These are phyloP conservation scores for Schizonepeta tenuifolia DNA, from an alignment of 257 asterid species.

Conservation along the genomic window DNA sequence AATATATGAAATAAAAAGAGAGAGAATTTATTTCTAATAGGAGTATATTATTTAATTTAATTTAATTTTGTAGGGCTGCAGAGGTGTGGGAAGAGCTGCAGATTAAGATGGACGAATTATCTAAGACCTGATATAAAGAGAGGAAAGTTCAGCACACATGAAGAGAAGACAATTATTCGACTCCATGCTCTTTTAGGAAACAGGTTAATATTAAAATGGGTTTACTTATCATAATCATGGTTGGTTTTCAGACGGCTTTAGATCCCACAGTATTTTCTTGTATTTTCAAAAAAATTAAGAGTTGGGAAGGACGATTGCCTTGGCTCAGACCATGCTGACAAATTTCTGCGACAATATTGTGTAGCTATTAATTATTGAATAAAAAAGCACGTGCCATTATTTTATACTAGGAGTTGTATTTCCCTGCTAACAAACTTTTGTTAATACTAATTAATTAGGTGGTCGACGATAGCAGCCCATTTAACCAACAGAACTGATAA, in stretches of 20 bases:
- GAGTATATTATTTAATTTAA: too few species aligned
- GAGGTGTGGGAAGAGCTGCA: slow-evolving; percentile 67
- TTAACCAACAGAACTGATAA: slow-evolving; percentile 56
- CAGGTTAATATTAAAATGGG: slow-evolving; percentile 34
- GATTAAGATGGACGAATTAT: slow-evolving; percentile 63
- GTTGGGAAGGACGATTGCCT: too few species aligned
- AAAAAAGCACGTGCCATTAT: too few species aligned
- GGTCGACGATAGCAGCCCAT: slow-evolving; percentile 64
- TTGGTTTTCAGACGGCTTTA: too few species aligned
- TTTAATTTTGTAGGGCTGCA: slow-evolving; percentile 39
- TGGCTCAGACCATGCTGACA: too few species aligned
- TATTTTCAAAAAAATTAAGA: too few species aligned
- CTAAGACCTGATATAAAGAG: slow-evolving; percentile 57
- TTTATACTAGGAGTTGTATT: too few species aligned
- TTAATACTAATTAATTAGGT: slow-evolving; percentile 31
- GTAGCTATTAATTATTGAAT: too few species aligned
- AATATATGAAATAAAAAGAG: neutral
- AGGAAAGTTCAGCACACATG: slow-evolving; percentile 59
- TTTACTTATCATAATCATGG: neutral
- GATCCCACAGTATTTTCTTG: too few species aligned
- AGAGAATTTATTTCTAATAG: neutral
- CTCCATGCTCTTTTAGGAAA: slow-evolving; percentile 70
- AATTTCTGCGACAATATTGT: too few species aligned
- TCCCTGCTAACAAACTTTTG: neutral
- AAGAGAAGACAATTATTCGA: slow-evolving; percentile 60